A percentile compares a stretch with the other conserved stretches of the same genome.
phyloP scores from a whole-genome alignment of 345 rosid genomes.

The Aurinia saxatilis region DNA sequence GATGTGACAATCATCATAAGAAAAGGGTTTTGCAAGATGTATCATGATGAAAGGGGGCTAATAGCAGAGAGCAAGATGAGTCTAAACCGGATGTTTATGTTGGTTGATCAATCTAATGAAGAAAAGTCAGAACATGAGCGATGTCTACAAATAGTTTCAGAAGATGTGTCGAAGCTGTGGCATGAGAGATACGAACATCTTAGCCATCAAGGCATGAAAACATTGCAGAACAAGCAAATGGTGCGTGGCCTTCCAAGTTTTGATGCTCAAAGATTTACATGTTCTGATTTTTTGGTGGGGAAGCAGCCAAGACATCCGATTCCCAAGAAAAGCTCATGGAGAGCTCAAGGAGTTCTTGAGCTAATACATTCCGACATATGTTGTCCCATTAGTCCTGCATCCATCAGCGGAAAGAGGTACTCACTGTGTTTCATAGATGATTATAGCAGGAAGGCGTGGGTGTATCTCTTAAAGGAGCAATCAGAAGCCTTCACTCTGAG shows the following conservation, averaged over 20 bases:
- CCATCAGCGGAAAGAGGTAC: too few relatives aligned
- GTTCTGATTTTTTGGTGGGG: too few relatives aligned
- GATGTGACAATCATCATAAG: background rate
- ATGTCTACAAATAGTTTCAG: background rate
- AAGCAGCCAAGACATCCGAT: too few relatives aligned
- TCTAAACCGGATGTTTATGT: background rate
- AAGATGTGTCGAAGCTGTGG: background rate
- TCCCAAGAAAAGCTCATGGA: background rate
- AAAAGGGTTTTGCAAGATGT: background rate
- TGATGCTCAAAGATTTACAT: background rate
- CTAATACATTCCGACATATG: too few relatives aligned
- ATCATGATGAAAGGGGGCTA: background rate
- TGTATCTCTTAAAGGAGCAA: too few relatives aligned
- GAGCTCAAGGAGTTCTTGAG: too few relatives aligned
- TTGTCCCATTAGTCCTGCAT: too few relatives aligned
- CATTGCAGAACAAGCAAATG: background rate
- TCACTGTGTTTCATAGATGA: too few relatives aligned
- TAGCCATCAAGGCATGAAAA: too few relatives aligned
- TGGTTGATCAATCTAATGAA: background rate
- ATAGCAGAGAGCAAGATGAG: background rate
- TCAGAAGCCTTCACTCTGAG: too few relatives aligned
- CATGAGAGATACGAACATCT: too few relatives aligned
- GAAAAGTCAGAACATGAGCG: background rate
- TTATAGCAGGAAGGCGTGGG: too few relatives aligned
- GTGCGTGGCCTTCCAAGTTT: background rate